Conservation (phyloP, 2,329 filamentous ascomycete genomes). For the Phaeosphaeriaceae sp. region DNA sequence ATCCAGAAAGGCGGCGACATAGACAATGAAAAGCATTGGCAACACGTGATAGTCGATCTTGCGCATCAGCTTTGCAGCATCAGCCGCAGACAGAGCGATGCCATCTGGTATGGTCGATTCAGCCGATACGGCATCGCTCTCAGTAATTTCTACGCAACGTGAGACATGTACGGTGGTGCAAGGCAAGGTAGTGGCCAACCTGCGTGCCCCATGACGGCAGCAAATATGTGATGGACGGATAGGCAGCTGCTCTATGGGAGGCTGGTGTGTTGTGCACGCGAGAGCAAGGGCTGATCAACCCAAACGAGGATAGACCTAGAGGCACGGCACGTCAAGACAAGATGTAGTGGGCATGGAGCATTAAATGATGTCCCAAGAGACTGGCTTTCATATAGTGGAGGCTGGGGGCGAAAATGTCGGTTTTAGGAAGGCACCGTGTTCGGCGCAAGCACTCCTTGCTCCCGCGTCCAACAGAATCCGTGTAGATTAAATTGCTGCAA, state of each 20-base stretch:
- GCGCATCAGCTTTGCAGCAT: slow-evolving; percentile 5
- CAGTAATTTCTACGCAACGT: slow-evolving; percentile 2
- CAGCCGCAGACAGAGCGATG: neutral
- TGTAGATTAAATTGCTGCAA: no score
- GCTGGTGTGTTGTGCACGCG: neutral
- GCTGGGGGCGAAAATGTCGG: no score
- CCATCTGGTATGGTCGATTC: neutral
- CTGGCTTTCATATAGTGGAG: no score
- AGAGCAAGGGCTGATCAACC: neutral
- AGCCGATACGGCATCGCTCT: neutral
- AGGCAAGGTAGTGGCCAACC: neutral
- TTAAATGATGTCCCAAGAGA: no score
- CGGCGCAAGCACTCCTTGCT: no score
- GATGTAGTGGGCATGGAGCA: no score
- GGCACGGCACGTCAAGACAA: neutral
- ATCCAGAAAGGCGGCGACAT: slow-evolving; percentile 14
- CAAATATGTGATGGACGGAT: neutral
- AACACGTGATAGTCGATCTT: slow-evolving; percentile 10
- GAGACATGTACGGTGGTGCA: neutral
- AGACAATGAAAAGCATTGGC: slow-evolving; percentile 13
- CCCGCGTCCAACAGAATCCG: no score
- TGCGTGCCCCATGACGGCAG: neutral
- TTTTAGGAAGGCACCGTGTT: no score
- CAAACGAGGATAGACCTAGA: neutral
- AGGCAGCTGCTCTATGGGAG: neutral